Percentiles rank a stretch among this genome's conserved stretches.
These are phyloP conservation scores for Exophiala xenobiotica DNA, from an alignment of 2,329 filamentous ascomycete species.

Conservation along the genomic window DNA sequence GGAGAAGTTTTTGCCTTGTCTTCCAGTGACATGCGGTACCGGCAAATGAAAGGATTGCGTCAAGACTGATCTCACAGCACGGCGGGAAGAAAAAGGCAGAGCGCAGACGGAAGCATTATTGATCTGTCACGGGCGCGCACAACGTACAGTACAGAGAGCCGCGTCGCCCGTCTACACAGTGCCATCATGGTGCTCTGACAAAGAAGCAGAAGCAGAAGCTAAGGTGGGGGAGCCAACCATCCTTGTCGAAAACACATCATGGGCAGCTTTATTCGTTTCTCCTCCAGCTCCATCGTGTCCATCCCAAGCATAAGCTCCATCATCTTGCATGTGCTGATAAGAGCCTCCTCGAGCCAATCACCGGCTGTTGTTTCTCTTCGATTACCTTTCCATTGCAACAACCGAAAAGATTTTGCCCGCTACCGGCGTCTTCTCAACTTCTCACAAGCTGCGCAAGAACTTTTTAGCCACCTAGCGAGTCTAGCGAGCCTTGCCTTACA, in stretches of 20 bases:
- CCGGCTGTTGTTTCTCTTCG: constrained; percentile 11
- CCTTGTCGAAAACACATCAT: constrained; percentile 7
- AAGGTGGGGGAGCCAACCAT: constrained; percentile 5
- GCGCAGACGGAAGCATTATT: no score
- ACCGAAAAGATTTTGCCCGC: constrained; percentile 13
- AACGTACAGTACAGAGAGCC: no score
- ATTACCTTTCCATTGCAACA: constrained; percentile 26
- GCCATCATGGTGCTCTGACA: no score
- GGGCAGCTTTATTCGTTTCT: constrained; percentile 10
- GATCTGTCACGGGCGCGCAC: no score
- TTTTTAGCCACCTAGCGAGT: neutral
- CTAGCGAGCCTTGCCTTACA: neutral
- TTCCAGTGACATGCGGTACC: neutral
- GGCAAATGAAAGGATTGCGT: neutral
- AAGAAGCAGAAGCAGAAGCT: no score
- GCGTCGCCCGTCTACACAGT: no score
- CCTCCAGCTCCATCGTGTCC: constrained; percentile 6
- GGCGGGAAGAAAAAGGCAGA: neutral
- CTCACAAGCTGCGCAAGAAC: no score
- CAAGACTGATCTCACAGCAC: neutral
- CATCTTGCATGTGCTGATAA: constrained; percentile 28
- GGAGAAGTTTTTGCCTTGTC: neutral
- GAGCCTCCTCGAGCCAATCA: constrained; percentile 18
- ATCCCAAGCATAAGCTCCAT: constrained; percentile 16
- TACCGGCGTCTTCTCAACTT: constrained; percentile 15